Evolutionary conservation across 2,329 filamentous ascomycete species (phyloP), one percentile per base, ranked within the genome.

Genomic region (Sclerotinia minor): DNA sequence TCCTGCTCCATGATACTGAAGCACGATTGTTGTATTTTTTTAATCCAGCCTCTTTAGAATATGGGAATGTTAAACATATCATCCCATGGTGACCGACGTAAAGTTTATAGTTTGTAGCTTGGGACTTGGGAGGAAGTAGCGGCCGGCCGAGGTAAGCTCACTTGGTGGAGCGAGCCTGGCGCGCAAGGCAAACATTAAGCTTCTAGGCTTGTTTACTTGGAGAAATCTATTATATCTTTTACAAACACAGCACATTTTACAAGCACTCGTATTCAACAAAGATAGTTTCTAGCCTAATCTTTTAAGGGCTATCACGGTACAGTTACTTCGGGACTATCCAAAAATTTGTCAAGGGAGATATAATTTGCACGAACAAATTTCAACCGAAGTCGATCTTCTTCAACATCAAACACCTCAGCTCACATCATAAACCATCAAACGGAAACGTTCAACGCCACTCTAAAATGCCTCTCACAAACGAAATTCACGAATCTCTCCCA

Each of bases 401-500:
- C 21, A 21, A 21, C 17, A 21, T 26, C 45, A 17, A 63, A 35
- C 26, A 47, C 64, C 45, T 53, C 60, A 58, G 26, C 49, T 63
- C 45, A 63, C 24, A 21, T 13, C 65, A 55, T 24, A 52, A 64
- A 29, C 47, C 32, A 63, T 70, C 54, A 57, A 35, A 32, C 50
- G 11, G 38, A 29, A 49, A 32, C 19, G 17, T 8, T 7, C 47
- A 49, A 54, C 45, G 54, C 24, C 8, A 47, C 41, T 24, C 26
- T 24, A 59, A 55, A 45, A 77, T 77, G 76, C 65, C 74, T 29
- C 69, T 75, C 50, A 71, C 71, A 68, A 74, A 69, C 35, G 67
- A 70, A 19, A 71, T 74, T 68, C 73, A 76, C 69, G 76, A 77
- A 38, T 78, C 69, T 65, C 70, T 72, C 67, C 72, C 65, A 45